These are phyloP conservation scores for Fusarium verticillioides DNA, from an alignment of 2,329 filamentous ascomycete species.

Conservation along the genomic window DNA sequence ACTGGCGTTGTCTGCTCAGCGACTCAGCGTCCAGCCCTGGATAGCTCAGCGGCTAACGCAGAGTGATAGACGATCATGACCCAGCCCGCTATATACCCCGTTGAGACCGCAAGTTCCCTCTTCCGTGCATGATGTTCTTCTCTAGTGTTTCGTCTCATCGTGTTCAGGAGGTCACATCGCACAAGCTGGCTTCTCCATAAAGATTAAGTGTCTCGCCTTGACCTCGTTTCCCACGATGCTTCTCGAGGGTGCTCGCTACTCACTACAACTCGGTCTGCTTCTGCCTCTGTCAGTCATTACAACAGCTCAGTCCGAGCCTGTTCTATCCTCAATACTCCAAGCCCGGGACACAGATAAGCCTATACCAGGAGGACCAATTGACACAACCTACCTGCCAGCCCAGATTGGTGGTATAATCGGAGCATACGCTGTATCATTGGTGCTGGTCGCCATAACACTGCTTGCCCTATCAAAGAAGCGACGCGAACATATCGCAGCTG, in stretches of 20 bases:
- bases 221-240: slow-evolving; percentile 54
- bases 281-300: slow-evolving; percentile 44
- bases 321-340: slow-evolving; percentile 39
- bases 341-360: slow-evolving; percentile 64
- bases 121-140: slow-evolving; percentile 58
- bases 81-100: slow-evolving; percentile 68
- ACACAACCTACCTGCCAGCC: slow-evolving; percentile 75
- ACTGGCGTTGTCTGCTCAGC: slow-evolving; percentile 45
- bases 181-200: slow-evolving; percentile 49
- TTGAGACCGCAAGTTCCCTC: slow-evolving; percentile 56
- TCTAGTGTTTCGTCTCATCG: slow-evolving; percentile 62
- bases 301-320: slow-evolving; percentile 47
- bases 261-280: slow-evolving; percentile 46
- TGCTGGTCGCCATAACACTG: slow-evolving; percentile 76
- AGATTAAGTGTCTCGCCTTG: slow-evolving; percentile 44
- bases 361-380: slow-evolving; percentile 66
- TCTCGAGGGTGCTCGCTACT: slow-evolving; percentile 40
- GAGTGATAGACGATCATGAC: slow-evolving; percentile 60
- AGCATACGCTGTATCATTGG: slow-evolving; percentile 81
- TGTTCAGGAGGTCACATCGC: slow-evolving; percentile 56
- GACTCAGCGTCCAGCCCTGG: slow-evolving; percentile 57
- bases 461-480: slow-evolving; percentile 69
- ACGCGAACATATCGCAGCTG: slow-evolving; percentile 63
- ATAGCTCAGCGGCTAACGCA: slow-evolving; percentile 53
- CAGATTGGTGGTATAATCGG: slow-evolving; percentile 87